Percentiles rank a stretch among this genome's conserved stretches.
Evolutionary conservation across 129 eudicot genomes (phyloP).

Genomic region (Flaveria robusta): DNA sequence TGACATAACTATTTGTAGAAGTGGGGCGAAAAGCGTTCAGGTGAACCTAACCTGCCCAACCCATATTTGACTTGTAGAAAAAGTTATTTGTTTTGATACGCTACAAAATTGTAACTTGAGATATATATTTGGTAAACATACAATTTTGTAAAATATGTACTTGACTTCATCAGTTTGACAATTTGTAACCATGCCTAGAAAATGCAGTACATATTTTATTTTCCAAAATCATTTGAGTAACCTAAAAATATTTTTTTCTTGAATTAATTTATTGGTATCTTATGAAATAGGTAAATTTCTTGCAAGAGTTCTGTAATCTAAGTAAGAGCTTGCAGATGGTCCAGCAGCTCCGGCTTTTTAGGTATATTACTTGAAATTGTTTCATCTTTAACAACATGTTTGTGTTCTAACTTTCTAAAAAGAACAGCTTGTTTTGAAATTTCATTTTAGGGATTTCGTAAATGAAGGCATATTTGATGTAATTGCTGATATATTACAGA

Average conservation of each 20-base stretch:
- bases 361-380: slow-evolving; percentile 46
- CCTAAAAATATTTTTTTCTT: background rate
- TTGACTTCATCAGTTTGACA: background rate
- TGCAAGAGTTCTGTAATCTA: slow-evolving; percentile 83
- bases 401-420: slow-evolving; percentile 21
- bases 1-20: background rate
- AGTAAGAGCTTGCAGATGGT: slow-evolving; percentile 92
- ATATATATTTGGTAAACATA: background rate
- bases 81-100: background rate
- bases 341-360: slow-evolving; percentile 70
- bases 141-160: slow-evolving; percentile 7
- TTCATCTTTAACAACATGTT: slow-evolving; percentile 12
- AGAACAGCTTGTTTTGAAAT: slow-evolving; percentile 19
- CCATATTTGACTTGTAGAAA: background rate
- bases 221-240: background rate
- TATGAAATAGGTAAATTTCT: slow-evolving; percentile 62
- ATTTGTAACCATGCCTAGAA: background rate
- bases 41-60: background rate
- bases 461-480: slow-evolving; percentile 84
- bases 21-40: background rate
- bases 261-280: background rate
- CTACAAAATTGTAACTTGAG: background rate
- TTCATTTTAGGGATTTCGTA: slow-evolving; percentile 72
- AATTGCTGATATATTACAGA: slow-evolving; percentile 64
- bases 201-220: background rate